A percentile compares a stretch with the other conserved stretches of the same genome.
Conservation (phyloP, 1,284 basidiomycete species). For the Pyrrhoderma noxium region DNA sequence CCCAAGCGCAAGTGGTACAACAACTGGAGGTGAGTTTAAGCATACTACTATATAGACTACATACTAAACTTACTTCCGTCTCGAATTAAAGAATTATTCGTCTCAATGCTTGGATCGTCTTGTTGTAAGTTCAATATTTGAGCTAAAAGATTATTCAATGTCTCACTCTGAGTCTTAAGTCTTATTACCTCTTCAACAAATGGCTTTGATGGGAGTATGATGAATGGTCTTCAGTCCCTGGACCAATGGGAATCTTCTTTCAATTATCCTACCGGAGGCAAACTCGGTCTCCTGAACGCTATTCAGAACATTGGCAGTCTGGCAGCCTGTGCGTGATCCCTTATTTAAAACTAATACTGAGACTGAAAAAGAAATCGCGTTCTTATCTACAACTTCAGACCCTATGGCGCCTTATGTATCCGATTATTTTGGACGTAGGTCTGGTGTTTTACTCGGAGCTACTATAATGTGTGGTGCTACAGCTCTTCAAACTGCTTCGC, state of each 20-base stretch:
- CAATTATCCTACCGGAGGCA: slow-evolving; percentile 25
- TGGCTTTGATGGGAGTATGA: slow-evolving; percentile 26
- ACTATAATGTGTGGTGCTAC: slow-evolving; percentile 24
- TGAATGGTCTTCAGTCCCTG: slow-evolving; percentile 25
- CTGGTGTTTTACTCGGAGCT: slow-evolving; percentile 25
- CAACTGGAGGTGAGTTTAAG: slow-evolving; percentile 16
- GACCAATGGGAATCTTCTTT: slow-evolving; percentile 29
- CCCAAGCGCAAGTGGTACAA: slow-evolving; percentile 18
- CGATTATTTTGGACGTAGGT: slow-evolving; percentile 26
- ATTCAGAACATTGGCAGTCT: slow-evolving; percentile 21
- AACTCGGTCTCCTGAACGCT: slow-evolving; percentile 26
- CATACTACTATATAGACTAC: neutral
- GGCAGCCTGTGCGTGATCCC: neutral
- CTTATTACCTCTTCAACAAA: slow-evolving; percentile 25
- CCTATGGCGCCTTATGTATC: slow-evolving; percentile 27
- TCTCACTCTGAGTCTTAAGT: neutral
- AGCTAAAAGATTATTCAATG: neutral
- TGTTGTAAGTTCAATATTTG: slow-evolving; percentile 12
- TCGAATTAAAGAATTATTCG: slow-evolving; percentile 12
- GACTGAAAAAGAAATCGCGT: no score
- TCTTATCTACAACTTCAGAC: slow-evolving; percentile 14
- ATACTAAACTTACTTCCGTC: no score
- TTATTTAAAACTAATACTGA: slow-evolving; percentile 15
- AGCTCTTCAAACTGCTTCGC: slow-evolving; percentile 26
- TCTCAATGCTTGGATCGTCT: slow-evolving; percentile 21